Conservation (phyloP, 1,139 yeast genomes). For the Eremothecium sinecaudum region DNA sequence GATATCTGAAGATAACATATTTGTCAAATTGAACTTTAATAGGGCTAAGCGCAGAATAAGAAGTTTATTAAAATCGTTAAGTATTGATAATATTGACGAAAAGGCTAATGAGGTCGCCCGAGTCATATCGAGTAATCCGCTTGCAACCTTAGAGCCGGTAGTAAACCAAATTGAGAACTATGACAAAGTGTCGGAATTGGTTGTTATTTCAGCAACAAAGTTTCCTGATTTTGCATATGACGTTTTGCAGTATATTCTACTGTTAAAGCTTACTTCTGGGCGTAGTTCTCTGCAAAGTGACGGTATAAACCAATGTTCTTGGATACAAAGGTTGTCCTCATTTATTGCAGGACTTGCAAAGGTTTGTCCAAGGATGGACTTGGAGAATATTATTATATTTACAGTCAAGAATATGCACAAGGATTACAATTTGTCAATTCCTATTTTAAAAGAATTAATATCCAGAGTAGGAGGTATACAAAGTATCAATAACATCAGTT, state of each 20-base stretch:
- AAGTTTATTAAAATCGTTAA: constrained; percentile 69
- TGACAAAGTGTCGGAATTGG: constrained; percentile 70
- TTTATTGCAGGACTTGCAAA: constrained; percentile 59
- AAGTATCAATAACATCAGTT: constrained; percentile 32
- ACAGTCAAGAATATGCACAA: constrained; percentile 56
- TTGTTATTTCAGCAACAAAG: constrained; percentile 72
- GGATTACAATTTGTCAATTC: constrained; percentile 54
- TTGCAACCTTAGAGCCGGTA: constrained; percentile 60
- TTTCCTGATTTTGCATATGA: constrained; percentile 84
- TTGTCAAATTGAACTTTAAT: constrained; percentile 53
- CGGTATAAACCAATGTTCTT: constrained; percentile 73
- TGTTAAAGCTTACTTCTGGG: constrained; percentile 63
- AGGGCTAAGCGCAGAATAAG: constrained; percentile 77
- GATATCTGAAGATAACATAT: constrained; percentile 43
- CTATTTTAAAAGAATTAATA: constrained; percentile 61
- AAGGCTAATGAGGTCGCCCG: constrained; percentile 74
- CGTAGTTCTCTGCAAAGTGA: constrained; percentile 63
- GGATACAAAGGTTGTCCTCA: constrained; percentile 70
- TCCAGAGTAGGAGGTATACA: constrained; percentile 78
- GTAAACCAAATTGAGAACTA: constrained; percentile 81
- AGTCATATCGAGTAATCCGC: constrained; percentile 70
- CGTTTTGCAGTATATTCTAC: constrained; percentile 61
- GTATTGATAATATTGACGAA: constrained; percentile 72
- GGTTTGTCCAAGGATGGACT: constrained; percentile 43
- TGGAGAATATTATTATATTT: constrained; percentile 49